Conservation (phyloP, 208 protist species). For the Leishmania tarentolae region DNA sequence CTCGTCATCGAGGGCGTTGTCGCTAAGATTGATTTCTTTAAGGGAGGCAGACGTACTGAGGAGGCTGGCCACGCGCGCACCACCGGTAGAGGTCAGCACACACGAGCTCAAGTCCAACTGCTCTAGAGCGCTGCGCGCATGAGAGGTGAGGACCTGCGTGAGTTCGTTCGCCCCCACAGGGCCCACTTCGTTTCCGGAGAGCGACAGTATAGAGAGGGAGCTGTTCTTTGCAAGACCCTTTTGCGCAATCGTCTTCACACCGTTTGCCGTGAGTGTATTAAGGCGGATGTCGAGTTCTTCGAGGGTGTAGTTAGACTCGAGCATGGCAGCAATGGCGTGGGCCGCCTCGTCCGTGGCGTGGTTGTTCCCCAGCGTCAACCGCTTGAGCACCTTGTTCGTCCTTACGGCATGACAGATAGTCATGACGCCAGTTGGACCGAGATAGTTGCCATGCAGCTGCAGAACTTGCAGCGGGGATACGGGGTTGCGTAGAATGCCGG, state of each 20-base stretch:
- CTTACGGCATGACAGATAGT: slow-evolving; percentile 57
- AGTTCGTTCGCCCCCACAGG: slow-evolving; percentile 70
- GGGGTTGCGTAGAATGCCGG: slow-evolving; percentile 56
- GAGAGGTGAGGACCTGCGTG: slow-evolving; percentile 49
- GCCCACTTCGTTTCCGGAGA: slow-evolving; percentile 80
- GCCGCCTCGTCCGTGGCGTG: slow-evolving; percentile 74
- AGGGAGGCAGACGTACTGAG: slow-evolving; percentile 68
- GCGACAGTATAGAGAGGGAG: slow-evolving; percentile 46
- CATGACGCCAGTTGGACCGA: slow-evolving; percentile 53
- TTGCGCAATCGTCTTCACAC: slow-evolving; percentile 48
- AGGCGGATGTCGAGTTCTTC: slow-evolving; percentile 78
- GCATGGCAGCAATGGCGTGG: slow-evolving; percentile 63
- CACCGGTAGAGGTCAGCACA: slow-evolving; percentile 58
- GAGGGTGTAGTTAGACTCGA: slow-evolving; percentile 72
- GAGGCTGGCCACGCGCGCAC: slow-evolving; percentile 69
- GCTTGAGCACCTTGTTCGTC: slow-evolving; percentile 60
- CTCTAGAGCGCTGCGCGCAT: slow-evolving; percentile 57
- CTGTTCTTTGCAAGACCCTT: slow-evolving; percentile 77
- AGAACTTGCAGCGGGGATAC: slow-evolving; percentile 51
- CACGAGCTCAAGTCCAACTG: slow-evolving; percentile 79
- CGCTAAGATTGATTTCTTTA: slow-evolving; percentile 73
- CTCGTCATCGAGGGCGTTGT: slow-evolving; percentile 87
- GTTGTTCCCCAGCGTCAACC: slow-evolving; percentile 82
- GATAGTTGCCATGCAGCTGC: slow-evolving; percentile 81
- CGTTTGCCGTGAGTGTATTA: slow-evolving; percentile 68